Evolutionary conservation across 2,329 filamentous ascomycete genomes (phyloP).

Genomic region (Raffaelea albimanens): DNA sequence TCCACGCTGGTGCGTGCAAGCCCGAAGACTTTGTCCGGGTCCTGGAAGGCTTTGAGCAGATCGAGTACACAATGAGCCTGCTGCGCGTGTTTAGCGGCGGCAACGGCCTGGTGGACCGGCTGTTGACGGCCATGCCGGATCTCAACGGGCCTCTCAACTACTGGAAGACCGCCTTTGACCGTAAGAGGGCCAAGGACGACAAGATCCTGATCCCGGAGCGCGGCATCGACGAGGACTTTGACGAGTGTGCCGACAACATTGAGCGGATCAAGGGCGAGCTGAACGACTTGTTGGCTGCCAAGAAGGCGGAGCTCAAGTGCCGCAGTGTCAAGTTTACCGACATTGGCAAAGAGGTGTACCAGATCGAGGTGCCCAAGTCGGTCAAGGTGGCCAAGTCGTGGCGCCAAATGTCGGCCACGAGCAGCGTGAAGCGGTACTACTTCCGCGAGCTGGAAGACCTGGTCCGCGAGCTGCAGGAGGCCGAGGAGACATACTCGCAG

Average conservation of each 20-base stretch:
- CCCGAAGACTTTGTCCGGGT: slow-evolving; percentile 89
- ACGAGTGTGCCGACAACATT: slow-evolving; percentile 69
- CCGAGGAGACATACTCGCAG: slow-evolving; percentile 86
- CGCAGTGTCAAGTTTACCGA: slow-evolving; percentile 67
- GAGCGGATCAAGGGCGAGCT: slow-evolving; percentile 67
- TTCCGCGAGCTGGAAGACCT: slow-evolving; percentile 73
- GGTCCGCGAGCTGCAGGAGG: slow-evolving; percentile 83
- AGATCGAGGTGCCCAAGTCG: slow-evolving; percentile 79
- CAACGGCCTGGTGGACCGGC: slow-evolving; percentile 72
- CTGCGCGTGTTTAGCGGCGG: slow-evolving; percentile 65
- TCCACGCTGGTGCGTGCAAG: slow-evolving; percentile 85
- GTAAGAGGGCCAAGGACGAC: slow-evolving; percentile 64
- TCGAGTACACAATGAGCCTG: slow-evolving; percentile 84
- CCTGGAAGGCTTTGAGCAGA: slow-evolving; percentile 93
- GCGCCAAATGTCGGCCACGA: slow-evolving; percentile 94
- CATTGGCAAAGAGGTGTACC: slow-evolving; percentile 94
- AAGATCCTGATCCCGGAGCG: slow-evolving; percentile 77
- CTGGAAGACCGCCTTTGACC: slow-evolving; percentile 91
- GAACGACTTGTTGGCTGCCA: slow-evolving; percentile 58
- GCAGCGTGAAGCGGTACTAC: slow-evolving; percentile 87
- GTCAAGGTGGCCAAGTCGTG: slow-evolving; percentile 80
- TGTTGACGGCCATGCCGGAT: slow-evolving; percentile 80
- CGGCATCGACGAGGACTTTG: slow-evolving; percentile 87
- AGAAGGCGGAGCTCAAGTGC: slow-evolving; percentile 65
- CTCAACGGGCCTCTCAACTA: slow-evolving; percentile 63